Base-by-base conservation (phyloP, 164 flowering plant genomes). In the Malania oleifera region DNA sequence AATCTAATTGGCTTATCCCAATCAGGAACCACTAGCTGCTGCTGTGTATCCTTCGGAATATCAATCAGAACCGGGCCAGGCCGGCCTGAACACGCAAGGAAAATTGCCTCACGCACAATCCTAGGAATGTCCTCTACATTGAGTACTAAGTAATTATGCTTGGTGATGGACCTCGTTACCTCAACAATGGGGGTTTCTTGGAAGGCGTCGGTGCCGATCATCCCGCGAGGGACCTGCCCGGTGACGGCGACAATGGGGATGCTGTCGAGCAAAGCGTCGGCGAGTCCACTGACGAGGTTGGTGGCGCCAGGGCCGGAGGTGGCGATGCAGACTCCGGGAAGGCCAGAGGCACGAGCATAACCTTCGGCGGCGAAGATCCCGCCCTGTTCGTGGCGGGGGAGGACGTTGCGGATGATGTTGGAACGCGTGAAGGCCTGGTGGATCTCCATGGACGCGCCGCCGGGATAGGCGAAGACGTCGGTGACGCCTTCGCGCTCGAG, bases 261-360 rank as follows among this genome's bases (percentile, higher is more conserved):
- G 54, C 59, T 35, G 28, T 66, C 59, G 12, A 71, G 17, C 6
- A 69, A 1, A 5, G 44, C 65, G 12, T 39, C 72, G 49, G 25
- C 65, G 50, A 75, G 2, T 0, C 67, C 5, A 10, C 60, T 66
- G 39, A 47, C 61, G 2, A 67, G 17, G 0, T 35, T 51, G 19
- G 62, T 17, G 9, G 11, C 54, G 29, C 37, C 51, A 27, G 18
- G 62, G 31, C 52, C 52, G 24, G 52, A 47, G 3, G 52, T 47
- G 52, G 24, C 52, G 52, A 47, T 7, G 22, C 22, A 12, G 24
- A 47, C 24, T 2, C 52, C 52, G 22, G 52, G 52, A 6, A 2
- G 22, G 22, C 52, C 52, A 3, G 52, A 5, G 24, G 52, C 52
- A 23, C 52, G 52, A 7, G 52, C 24, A 13, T 47, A 47, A 23